Conservation (phyloP, 2,329 filamentous ascomycete genomes). For the Talaromyces sp. region DNA sequence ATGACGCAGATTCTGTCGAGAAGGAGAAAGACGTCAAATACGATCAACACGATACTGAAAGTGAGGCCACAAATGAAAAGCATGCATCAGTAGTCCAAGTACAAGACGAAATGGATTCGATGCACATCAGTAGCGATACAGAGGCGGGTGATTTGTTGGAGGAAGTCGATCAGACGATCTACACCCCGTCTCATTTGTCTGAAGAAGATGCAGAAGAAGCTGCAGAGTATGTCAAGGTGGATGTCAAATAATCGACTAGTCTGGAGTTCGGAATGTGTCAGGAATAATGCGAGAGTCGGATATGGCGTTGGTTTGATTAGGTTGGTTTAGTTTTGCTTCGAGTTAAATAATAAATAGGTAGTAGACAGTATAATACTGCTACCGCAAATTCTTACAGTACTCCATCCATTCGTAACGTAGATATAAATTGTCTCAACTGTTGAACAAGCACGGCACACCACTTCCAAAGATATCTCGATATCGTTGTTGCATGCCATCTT, state of each 20-base stretch:
- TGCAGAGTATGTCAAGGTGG: slow-evolving; percentile 57
- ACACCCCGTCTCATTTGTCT: slow-evolving; percentile 15
- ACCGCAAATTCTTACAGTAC: neutral
- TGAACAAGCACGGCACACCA: neutral
- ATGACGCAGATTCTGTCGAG: slow-evolving; percentile 1
- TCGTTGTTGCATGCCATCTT: too few relatives aligned
- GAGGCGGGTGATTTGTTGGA: slow-evolving; percentile 26
- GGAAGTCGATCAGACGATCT: slow-evolving; percentile 26
- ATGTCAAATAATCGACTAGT: slow-evolving; percentile 50
- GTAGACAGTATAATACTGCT: slow-evolving; percentile 6
- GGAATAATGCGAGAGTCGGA: neutral
- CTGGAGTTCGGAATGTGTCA: neutral
- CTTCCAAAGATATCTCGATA: too few relatives aligned
- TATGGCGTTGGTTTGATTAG: neutral
- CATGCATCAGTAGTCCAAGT: slow-evolving; percentile 17
- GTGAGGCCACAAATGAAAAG: neutral
- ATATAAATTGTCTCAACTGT: neutral
- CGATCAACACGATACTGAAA: neutral
- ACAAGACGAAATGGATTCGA: slow-evolving; percentile 22
- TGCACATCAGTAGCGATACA: slow-evolving; percentile 29
- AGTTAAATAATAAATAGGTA: neutral
- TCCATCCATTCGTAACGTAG: neutral
- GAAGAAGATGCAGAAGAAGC: slow-evolving; percentile 19
- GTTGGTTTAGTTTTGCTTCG: neutral
- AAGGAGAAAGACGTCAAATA: neutral